Conservation (phyloP, 148 eudicot species). For the Hydrangea macrophylla region DNA sequence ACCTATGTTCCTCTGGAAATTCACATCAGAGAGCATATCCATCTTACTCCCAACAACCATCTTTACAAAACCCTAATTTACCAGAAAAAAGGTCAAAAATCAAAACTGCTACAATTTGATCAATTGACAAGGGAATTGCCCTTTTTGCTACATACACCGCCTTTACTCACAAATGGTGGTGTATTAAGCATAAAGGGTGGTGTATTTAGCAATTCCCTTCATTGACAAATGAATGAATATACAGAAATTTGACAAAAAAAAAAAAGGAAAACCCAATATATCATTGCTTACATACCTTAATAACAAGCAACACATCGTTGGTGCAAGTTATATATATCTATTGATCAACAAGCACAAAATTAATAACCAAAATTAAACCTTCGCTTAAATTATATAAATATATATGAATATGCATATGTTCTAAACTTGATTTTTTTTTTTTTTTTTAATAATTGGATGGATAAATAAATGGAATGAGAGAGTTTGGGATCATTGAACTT, state of each 20-base stretch:
- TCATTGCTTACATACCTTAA: constrained; percentile 6
- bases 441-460: background rate
- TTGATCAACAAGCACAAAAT: constrained; percentile 2
- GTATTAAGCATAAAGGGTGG: too few species aligned
- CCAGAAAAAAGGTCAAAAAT: background rate
- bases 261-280: background rate
- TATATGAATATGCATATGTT: background rate
- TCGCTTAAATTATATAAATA: background rate
- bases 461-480: constrained; percentile 1
- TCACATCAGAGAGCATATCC: constrained; percentile 18
- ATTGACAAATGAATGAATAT: background rate
- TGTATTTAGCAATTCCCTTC: background rate
- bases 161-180: too few species aligned
- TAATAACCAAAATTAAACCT: background rate
- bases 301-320: background rate
- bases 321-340: background rate
- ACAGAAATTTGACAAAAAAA: background rate
- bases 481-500: background rate
- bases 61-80: constrained; percentile 8
- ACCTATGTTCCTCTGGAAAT: constrained; percentile 13
- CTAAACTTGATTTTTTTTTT: background rate
- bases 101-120: background rate
- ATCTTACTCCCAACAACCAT: constrained; percentile 21
- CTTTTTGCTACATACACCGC: too few species aligned
- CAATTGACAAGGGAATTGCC: too few species aligned